Evolutionary conservation across 2,329 filamentous ascomycete genomes (phyloP).

Genomic region (Scytalidium lignicola): DNA sequence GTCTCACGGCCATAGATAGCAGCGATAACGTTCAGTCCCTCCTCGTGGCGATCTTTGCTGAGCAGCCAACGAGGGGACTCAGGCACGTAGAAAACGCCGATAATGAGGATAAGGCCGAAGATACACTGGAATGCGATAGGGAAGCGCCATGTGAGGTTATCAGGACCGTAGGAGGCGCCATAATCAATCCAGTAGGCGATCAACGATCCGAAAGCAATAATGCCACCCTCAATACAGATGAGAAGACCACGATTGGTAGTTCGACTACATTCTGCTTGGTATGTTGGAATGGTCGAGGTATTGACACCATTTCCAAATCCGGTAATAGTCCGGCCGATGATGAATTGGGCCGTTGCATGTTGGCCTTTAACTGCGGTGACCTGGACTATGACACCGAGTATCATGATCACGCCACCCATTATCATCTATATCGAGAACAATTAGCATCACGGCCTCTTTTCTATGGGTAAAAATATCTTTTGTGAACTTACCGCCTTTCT

Average conservation of each 20-base stretch:
- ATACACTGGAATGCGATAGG: conserved; percentile 87
- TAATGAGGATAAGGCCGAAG: conserved; percentile 78
- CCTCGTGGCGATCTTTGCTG: conserved; percentile 94
- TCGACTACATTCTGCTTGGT: conserved; percentile 53
- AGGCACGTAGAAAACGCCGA: conserved; percentile 85
- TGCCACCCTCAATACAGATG: conserved; percentile 49
- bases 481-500: conserved; percentile 45
- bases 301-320: conserved; percentile 49
- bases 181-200: conserved; percentile 99
- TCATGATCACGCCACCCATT: conserved; percentile 51
- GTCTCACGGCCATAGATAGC: conserved; percentile 73
- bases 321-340: conserved; percentile 44
- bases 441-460: too few relatives aligned
- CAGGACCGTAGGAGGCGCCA: conserved; percentile 83
- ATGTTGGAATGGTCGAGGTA: conserved; percentile 48
- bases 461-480: conserved; percentile 43
- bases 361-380: conserved; percentile 29
- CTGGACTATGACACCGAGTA: conserved; percentile 47
- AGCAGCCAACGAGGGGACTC: conserved; percentile 96
- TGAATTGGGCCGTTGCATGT: conserved; percentile 46
- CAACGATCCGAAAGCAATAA: conserved; percentile 61
- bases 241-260: conserved; percentile 40
- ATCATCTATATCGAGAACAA: conserved; percentile 37
- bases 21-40: conserved; percentile 94
- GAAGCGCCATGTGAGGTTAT: conserved; percentile 81